Evolutionary conservation across 2,329 filamentous ascomycete genomes (phyloP).

Genomic region (Pezicula rhizophila): DNA sequence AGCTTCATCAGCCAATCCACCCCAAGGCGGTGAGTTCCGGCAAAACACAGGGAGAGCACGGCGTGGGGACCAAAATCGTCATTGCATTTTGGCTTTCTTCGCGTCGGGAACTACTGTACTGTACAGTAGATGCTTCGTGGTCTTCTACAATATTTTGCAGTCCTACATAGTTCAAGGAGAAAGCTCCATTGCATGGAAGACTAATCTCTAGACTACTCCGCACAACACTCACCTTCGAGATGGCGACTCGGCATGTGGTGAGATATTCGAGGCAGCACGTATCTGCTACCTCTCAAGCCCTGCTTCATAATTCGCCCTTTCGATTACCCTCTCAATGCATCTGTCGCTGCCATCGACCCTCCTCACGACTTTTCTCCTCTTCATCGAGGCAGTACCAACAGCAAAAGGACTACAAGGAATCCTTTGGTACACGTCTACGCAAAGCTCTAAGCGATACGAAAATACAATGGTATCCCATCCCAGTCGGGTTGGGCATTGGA

Average conservation of each 20-base stretch:
- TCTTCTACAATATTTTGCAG: too few species aligned
- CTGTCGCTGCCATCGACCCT: slow-evolving; percentile 11
- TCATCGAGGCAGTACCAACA: slow-evolving; percentile 18
- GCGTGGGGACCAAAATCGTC: too few species aligned
- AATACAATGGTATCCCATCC: slow-evolving; percentile 68
- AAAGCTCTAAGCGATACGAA: slow-evolving; percentile 56
- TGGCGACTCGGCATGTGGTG: slow-evolving; percentile 11
- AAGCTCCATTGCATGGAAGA: too few species aligned
- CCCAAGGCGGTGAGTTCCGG: background rate
- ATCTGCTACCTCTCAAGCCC: slow-evolving; percentile 2
- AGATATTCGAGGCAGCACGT: slow-evolving; percentile 5
- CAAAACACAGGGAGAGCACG: background rate
- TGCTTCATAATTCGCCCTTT: slow-evolving; percentile 6
- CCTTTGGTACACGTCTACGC: slow-evolving; percentile 38
- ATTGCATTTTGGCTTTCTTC: too few species aligned
- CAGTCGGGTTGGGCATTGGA: slow-evolving; percentile 60
- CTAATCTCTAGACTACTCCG: too few species aligned
- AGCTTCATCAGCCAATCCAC: background rate
- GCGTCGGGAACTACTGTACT: too few species aligned
- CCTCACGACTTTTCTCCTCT: slow-evolving; percentile 20
- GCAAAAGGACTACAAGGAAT: slow-evolving; percentile 22
- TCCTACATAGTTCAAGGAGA: too few species aligned
- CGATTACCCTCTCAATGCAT: slow-evolving; percentile 9
- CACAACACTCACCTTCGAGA: background rate
- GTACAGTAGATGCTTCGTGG: too few species aligned